phyloP scores from a whole-genome alignment of 2,329 filamentous ascomycete species.

The Talaromyces sp. region DNA sequence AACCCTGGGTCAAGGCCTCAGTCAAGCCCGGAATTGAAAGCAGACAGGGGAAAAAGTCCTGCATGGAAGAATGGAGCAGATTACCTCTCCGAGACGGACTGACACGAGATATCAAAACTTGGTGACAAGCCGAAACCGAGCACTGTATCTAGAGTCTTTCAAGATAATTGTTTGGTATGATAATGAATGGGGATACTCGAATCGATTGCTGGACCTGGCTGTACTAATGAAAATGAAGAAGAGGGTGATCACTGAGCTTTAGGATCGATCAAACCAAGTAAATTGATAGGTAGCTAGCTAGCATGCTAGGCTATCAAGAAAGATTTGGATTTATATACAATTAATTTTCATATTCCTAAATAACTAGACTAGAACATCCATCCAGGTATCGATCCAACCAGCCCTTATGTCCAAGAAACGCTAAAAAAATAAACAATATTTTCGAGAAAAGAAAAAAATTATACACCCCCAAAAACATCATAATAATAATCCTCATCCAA shows the following conservation, averaged over 20 bases:
- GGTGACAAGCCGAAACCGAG: neutral
- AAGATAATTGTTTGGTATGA: neutral
- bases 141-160: no score
- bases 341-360: neutral
- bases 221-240: neutral
- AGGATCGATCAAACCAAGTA: no score
- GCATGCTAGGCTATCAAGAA: neutral
- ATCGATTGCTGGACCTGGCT: neutral
- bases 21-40: neutral
- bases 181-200: neutral
- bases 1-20: neutral
- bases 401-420: neutral
- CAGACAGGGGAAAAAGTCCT: neutral
- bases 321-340: neutral
- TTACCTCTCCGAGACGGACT: neutral
- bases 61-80: slow-evolving; percentile 1
- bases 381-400: neutral
- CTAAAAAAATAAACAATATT: neutral
- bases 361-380: neutral
- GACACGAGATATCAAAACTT: neutral
- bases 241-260: no score
- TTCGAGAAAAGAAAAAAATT: neutral
- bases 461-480: slow-evolving; percentile 55
- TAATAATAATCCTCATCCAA: slow-evolving; percentile 93
- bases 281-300: neutral